phyloP scores from a whole-genome alignment of 306 rosid species.

The Castanea mollissima region DNA sequence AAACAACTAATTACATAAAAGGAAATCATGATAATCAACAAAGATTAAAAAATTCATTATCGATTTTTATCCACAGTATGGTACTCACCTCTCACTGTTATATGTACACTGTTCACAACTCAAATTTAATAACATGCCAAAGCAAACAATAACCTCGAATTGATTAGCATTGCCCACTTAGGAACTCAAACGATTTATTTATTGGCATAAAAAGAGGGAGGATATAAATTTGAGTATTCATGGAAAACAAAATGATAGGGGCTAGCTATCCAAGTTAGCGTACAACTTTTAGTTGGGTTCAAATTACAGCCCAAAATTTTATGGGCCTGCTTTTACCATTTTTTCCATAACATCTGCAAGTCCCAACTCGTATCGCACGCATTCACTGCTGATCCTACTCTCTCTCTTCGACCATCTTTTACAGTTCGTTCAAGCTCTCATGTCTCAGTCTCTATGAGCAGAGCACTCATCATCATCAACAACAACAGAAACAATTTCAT shows the following conservation, averaged over 20 bases:
- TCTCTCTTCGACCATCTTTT: conserved; percentile 28
- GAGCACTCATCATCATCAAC: conserved; percentile 5
- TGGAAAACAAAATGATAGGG: not conserved
- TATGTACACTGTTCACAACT: not conserved
- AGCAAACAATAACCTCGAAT: not conserved
- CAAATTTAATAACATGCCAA: not conserved
- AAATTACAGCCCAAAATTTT: not conserved
- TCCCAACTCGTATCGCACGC: conserved; percentile 29
- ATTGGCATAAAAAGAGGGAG: not conserved
- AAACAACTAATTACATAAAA: too few relatives aligned
- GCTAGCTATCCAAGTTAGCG: not conserved
- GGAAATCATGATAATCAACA: not conserved
- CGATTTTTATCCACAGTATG: too few relatives aligned
- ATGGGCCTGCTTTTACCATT: not conserved
- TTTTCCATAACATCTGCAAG: not conserved
- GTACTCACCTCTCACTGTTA: too few relatives aligned
- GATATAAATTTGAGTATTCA: not conserved
- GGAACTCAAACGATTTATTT: not conserved
- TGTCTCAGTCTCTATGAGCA: conserved; percentile 25
- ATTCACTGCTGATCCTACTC: conserved; percentile 40
- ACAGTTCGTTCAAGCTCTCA: conserved; percentile 32
- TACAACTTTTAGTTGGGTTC: not conserved
- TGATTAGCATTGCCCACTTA: not conserved
- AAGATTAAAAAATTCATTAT: not conserved
- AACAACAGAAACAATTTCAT: too few relatives aligned